Evolutionary conservation across 2,329 filamentous ascomycete genomes (phyloP), one percentile per base, ranked within the genome.

Genomic region (Aspergillus sp.): DNA sequence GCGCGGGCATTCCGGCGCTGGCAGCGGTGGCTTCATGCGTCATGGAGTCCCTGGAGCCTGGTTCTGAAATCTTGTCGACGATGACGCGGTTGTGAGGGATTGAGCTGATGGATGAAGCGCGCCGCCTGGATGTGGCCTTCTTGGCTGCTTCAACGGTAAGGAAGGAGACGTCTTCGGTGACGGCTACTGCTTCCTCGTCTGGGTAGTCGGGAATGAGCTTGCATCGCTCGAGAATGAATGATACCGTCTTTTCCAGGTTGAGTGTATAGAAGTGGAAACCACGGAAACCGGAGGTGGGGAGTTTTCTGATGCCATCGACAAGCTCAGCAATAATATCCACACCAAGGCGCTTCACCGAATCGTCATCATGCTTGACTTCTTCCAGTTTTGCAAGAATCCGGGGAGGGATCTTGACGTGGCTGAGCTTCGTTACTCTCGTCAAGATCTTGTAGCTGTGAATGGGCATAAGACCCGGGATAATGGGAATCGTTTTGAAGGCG

Each of bases 221-320:
- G 30, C 91, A 92, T 60, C 90, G 84, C 80, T 98, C 93, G 0
- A 98, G 79, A 64, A 98, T 94, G 71, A 97, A 95, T 0, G 93
- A 92, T 3, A 99, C 93, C 0, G 93, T 91, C 79, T 98, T 99
- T 77, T 98, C 94, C 34, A 98, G 82, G 74, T 99, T 99, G 55
- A 99, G 82, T 0, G 95, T 98, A 78, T 97, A 99, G 79, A 99
- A 98, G 75, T 99, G 95, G 77, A 97, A 97, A 6, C 95, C 95
- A 69, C 88, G 84, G 22, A 87, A 89, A 3, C 85, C 84, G 2
- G 77, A 73, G 11, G 82, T 81, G 0, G 87, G 87, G 66, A 89
- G 81, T 60, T 83, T 81, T 77, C 90, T 91, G 73, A 98, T 86
- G 70, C 88, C 86, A 66, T 92, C 87, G 17, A 98, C 86, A 52